These are phyloP conservation scores for Malus hybrid DNA, from an alignment of 331 rosid species.

Conservation along the genomic window DNA sequence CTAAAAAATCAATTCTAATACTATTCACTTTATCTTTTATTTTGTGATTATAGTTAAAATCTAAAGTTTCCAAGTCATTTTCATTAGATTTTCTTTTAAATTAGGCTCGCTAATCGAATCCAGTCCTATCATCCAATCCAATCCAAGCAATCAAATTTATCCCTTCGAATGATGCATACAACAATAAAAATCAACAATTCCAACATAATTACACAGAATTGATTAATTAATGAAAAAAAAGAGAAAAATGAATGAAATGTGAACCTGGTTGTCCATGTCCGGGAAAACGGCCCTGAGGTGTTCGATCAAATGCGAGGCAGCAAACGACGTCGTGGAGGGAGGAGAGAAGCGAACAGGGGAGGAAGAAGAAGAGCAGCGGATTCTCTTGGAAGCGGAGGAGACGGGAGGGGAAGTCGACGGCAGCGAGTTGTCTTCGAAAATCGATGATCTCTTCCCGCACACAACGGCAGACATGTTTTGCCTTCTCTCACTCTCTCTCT, in stretches of 20 bases:
- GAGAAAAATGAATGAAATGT: neutral
- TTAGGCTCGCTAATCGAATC: no score
- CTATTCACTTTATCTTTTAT: no score
- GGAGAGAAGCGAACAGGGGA: conserved; percentile 46
- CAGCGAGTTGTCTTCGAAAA: conserved; percentile 54
- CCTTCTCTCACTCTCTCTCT: conserved; percentile 36
- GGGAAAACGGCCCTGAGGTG: conserved; percentile 61
- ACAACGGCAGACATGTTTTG: conserved; percentile 90
- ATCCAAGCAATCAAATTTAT: neutral
- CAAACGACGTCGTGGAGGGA: conserved; percentile 16
- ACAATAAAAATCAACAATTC: neutral
- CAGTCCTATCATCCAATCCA: neutral
- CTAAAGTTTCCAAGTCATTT: no score
- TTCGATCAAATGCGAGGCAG: conserved; percentile 24
- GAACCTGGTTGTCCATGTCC: conserved; percentile 74
- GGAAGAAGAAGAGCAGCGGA: conserved; percentile 61
- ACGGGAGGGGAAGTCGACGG: conserved; percentile 42
- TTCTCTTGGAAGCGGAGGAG: conserved; percentile 62
- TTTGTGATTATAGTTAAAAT: no score
- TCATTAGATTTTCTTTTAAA: no score
- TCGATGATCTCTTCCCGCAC: conserved; percentile 98
- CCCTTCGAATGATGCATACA: neutral
- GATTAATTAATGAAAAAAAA: no score
- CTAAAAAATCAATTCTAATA: no score
- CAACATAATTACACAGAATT: neutral